Base-by-base conservation (phyloP, 1,284 basidiomycete species). In the Pseudozyma flocculosa region DNA sequence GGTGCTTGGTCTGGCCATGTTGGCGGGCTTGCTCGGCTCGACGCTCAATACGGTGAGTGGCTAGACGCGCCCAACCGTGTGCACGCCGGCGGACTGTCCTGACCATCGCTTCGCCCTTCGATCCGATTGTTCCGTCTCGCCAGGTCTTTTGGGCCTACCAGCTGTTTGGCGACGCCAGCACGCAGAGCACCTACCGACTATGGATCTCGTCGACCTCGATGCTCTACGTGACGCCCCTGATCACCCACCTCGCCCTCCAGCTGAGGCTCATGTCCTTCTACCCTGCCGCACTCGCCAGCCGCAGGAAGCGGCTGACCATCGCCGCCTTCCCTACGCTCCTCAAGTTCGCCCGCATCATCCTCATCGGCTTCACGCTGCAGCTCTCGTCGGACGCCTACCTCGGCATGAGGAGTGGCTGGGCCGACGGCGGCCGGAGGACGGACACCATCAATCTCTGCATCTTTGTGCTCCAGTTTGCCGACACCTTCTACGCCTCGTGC, bases 261-360 rank as follows among this genome's bases (percentile, higher is more conserved):
- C 50, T 69, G 22, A 52, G 67, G 15, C 39, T 69, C 5, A 50
- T 60, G 21, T 56, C 56, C 29, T 69, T 69, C 49, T 69, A 67
- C 42, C 67, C 67, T 2, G 29, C 63, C 4, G 63, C 54, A 0
- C 44, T 69, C 14, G 56, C 63, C 2, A 57, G 55, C 40, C 39
- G 57, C 22, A 32, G 39, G 30, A 64, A 67, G 40, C 56, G 63
- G 40, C 45, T 58, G 30, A 41, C 41, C 18, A 61, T 69, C 39
- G 52, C 54, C 50, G 41, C 59, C 47, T 14, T 63, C 23, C 67
- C 67, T 2, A 44, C 53, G 9, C 38, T 58, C 10, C 45, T 69
- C 45, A 65, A 66, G 47, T 23, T 66, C 13, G 61, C 54, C 3
- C 45, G 65, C 4, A 46, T 67, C 43, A 48, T 46, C 34, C 51